phyloP scores from a whole-genome alignment of 352 stramenopile genomes.

The Peronospora tabacina region DNA sequence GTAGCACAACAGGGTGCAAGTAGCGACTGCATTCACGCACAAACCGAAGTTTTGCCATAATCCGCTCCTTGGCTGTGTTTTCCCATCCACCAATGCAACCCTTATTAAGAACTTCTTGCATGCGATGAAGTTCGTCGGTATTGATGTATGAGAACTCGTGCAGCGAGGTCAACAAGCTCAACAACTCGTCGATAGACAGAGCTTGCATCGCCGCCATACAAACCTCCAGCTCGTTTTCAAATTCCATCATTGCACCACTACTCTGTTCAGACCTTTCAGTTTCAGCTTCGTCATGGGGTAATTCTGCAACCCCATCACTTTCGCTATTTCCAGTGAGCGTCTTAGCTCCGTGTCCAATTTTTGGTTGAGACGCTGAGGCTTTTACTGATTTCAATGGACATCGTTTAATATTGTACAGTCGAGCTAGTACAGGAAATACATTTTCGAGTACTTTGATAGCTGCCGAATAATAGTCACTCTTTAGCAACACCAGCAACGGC shows the following conservation, averaged over 20 bases:
- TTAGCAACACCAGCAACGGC: slow-evolving; percentile 64
- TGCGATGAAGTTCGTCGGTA: slow-evolving; percentile 49
- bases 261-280: slow-evolving; percentile 3
- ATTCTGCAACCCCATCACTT: slow-evolving; percentile 1
- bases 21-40: slow-evolving; percentile 68
- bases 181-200: slow-evolving; percentile 56
- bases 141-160: slow-evolving; percentile 74
- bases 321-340: slow-evolving; percentile 18
- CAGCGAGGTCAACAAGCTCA: slow-evolving; percentile 48
- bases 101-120: slow-evolving; percentile 74
- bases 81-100: slow-evolving; percentile 79
- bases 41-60: slow-evolving; percentile 63
- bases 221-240: slow-evolving; percentile 50
- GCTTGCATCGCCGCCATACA: slow-evolving; percentile 73
- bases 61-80: slow-evolving; percentile 50
- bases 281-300: slow-evolving; percentile 9
- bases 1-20: slow-evolving; percentile 51
- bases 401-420: slow-evolving; percentile 38
- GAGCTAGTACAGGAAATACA: slow-evolving; percentile 56
- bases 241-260: slow-evolving; percentile 10
- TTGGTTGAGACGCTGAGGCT: slow-evolving; percentile 2
- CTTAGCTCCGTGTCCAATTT: slow-evolving; percentile 20
- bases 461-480: slow-evolving; percentile 50
- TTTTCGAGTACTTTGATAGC: slow-evolving; percentile 69
- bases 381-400: background rate